A percentile compares a stretch with the other conserved stretches of the same genome.
phyloP scores from a whole-genome alignment of 306 rosid genomes.

The Fagus sylvatica region DNA sequence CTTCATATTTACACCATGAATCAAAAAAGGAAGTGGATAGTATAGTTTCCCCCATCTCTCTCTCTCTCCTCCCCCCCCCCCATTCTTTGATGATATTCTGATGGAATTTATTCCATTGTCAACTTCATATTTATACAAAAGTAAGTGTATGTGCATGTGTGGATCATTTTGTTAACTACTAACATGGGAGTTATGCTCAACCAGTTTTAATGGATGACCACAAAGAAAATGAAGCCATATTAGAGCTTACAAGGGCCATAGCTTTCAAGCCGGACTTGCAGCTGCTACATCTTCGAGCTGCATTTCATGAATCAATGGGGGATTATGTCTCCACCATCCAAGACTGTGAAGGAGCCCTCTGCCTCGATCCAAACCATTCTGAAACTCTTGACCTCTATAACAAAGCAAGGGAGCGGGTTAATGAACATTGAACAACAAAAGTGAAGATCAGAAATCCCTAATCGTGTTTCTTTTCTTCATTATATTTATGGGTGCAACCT shows the following conservation, averaged over 20 bases:
- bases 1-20: neutral
- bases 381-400: constrained; percentile 65
- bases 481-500: constrained; percentile 28
- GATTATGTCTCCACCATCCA: constrained; percentile 54
- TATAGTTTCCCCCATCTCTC: neutral
- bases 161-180: constrained; percentile 23
- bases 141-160: neutral
- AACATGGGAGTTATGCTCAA: constrained; percentile 35
- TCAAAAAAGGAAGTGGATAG: neutral
- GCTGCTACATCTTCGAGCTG: constrained; percentile 87
- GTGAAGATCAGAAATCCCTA: constrained; percentile 21
- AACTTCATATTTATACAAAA: neutral
- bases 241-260: constrained; percentile 73
- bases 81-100: neutral
- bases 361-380: constrained; percentile 68
- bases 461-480: constrained; percentile 19
- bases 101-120: neutral
- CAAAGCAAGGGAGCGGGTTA: constrained; percentile 46
- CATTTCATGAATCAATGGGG: constrained; percentile 72
- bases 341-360: constrained; percentile 87
- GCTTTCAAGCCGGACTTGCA: constrained; percentile 77
- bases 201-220: constrained; percentile 96
- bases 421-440: constrained; percentile 26
- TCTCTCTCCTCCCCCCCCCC: no score
- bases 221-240: constrained; percentile 80